Evolutionary conservation across 306 rosid genomes (phyloP).

Genomic region (Oxytropis ochrocephala): DNA sequence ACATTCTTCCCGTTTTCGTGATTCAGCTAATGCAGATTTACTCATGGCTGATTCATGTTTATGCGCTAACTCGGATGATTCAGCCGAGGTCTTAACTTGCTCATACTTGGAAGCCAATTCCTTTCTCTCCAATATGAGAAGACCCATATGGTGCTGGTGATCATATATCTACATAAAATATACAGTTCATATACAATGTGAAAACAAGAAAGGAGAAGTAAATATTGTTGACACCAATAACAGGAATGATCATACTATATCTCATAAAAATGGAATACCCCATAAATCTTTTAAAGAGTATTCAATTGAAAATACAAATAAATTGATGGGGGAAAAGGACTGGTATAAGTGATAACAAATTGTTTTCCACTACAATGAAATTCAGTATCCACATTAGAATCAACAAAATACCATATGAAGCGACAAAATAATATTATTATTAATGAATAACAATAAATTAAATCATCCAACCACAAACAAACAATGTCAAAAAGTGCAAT

Average conservation of each 20-base stretch:
- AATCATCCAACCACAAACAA: not conserved
- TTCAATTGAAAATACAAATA: not conserved
- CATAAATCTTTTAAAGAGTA: not conserved
- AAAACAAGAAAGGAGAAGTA: not conserved
- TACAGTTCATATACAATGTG: constrained; percentile 1
- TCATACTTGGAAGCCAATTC: constrained; percentile 62
- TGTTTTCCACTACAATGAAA: not conserved
- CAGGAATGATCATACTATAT: not conserved
- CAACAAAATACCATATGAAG: constrained; percentile 14
- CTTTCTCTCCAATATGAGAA: constrained; percentile 79
- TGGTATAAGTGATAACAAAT: not conserved
- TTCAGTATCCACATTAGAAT: not conserved
- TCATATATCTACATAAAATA: constrained; percentile 55
- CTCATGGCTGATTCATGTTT: constrained; percentile 61
- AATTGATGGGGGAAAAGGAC: not conserved
- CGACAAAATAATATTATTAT: not conserved
- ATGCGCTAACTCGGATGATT: constrained; percentile 50
- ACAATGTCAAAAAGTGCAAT: not conserved
- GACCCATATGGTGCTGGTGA: constrained; percentile 97
- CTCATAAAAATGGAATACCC: not conserved
- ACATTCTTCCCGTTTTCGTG: constrained; percentile 73
- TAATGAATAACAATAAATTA: constrained; percentile 1
- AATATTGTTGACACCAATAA: not conserved
- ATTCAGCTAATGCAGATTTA: constrained; percentile 57
- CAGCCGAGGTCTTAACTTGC: constrained; percentile 48